Percentiles rank a stretch among this genome's conserved stretches.
These are phyloP conservation scores for Cadophora sp. DNA, from an alignment of 2,329 filamentous ascomycete species.

Conservation along the genomic window DNA sequence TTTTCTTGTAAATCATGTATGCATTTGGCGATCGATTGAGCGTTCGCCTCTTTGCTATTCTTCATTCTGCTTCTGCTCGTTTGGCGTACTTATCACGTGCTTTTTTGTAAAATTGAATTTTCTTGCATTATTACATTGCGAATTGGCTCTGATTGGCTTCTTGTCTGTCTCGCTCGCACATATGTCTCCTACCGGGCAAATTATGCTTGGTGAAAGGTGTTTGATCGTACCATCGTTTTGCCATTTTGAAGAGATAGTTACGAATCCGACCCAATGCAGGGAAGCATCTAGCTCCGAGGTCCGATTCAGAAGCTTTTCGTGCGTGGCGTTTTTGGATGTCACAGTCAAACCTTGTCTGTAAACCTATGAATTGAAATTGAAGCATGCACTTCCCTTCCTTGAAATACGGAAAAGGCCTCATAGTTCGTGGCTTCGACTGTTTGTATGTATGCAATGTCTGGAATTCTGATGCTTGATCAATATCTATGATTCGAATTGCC, in stretches of 20 bases:
- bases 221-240: conserved; percentile 22
- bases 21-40: conserved; percentile 4
- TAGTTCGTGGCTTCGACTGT: conserved; percentile 30
- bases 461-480: conserved; percentile 17
- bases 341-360: conserved; percentile 14
- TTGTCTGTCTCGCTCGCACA: too few relatives aligned
- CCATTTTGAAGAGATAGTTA: conserved; percentile 32
- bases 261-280: conserved; percentile 30
- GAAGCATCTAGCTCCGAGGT: conserved; percentile 38
- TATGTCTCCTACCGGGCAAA: neutral
- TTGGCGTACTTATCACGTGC: conserved; percentile 15
- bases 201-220: neutral
- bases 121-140: conserved; percentile 26
- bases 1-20: conserved; percentile 12
- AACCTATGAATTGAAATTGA: conserved; percentile 19
- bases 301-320: conserved; percentile 35
- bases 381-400: conserved; percentile 18
- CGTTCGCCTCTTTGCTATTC: neutral
- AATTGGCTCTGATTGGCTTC: conserved; percentile 14
- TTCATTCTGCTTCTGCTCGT: conserved; percentile 16
- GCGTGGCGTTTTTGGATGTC: conserved; percentile 14
- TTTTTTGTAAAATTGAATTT: conserved; percentile 23
- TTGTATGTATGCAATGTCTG: conserved; percentile 13
- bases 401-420: conserved; percentile 11
- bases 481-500: conserved; percentile 10